Evolutionary conservation across 2,329 filamentous ascomycete genomes (phyloP).

Genomic region (Pseudogymnoascus sp.): DNA sequence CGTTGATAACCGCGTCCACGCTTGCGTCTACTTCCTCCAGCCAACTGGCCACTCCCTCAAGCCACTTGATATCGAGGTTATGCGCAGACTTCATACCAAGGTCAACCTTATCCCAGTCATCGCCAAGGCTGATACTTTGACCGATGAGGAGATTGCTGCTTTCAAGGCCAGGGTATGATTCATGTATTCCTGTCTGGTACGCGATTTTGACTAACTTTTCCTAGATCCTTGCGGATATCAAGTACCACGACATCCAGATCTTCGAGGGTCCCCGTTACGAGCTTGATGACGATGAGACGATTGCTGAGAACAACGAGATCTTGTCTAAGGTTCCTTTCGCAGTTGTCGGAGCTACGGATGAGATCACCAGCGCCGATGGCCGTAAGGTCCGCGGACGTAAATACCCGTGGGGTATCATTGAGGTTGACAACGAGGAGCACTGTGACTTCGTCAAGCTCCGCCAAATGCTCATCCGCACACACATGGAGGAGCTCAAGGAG

Average conservation of each 20-base stretch:
- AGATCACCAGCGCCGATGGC: constrained; percentile 84
- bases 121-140: constrained; percentile 95
- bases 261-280: constrained; percentile 98
- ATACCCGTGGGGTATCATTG: constrained; percentile 97
- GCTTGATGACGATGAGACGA: constrained; percentile 97
- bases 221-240: constrained; percentile 92
- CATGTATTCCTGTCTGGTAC: background rate
- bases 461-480: constrained; percentile 98
- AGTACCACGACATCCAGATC: constrained; percentile 96
- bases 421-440: constrained; percentile 99
- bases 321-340: constrained; percentile 99
- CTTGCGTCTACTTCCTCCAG: constrained; percentile 99
- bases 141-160: constrained; percentile 85
- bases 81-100: constrained; percentile 99
- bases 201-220: constrained; percentile 13
- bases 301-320: constrained; percentile 99
- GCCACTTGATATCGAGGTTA: constrained; percentile 97
- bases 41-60: constrained; percentile 97
- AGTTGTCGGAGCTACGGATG: constrained; percentile 91
- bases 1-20: constrained; percentile 97
- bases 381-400: constrained; percentile 92
- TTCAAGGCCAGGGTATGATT: constrained; percentile 91
- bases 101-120: constrained; percentile 99
- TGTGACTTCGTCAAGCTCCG: constrained; percentile 99
- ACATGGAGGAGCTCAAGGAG: constrained; percentile 99